Evolutionary conservation across 2,329 filamentous ascomycete genomes (phyloP), one percentile per base, ranked within the genome.

Genomic region (Aspergillus sp.): DNA sequence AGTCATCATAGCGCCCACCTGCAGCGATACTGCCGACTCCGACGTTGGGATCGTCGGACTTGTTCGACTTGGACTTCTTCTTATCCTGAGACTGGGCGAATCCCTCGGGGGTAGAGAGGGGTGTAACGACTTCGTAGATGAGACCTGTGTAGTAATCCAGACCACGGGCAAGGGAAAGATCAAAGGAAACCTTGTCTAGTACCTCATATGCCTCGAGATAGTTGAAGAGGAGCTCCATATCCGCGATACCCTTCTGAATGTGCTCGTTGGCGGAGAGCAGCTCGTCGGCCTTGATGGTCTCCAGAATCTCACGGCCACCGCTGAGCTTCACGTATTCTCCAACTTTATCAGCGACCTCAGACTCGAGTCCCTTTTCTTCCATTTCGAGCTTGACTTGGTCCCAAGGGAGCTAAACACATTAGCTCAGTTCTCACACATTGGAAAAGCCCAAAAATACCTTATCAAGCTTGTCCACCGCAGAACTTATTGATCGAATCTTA

Each of bases 401-500:
- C 94, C 93, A 97, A 1, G 93, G 90, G 72, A 64, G 50, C 55
- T 57, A 52, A 31, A 28, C 22, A 31, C 11, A 54, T 63, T 51
- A 63, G 61, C n/a, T 4, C 6, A 19, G 17, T 25, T 25, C n/a
- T n/a, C 34, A 22, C 34, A 22, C n/a, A 6, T 11, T 34, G 9
- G 15, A 19, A 9, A 41, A 4, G n/a, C 8, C 6, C 15, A 5
- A 23, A 58, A 53, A 34, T 57, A 89, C 82, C 81, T 98, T 98
- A 79, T 97, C 94, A 58, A 98, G 83, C 82, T 98, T 98, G 81
- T 98, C 94, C 51, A 98, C 93, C 2, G 94, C 93, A 25, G 91
- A 95, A 45, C 91, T 95, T 72, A 97, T 97, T 31, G 91, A 87
- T 59, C 94, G 87, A 68, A 96, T 91, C 83, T 96, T 93, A 60